Evolutionary conservation across 257 asterid genomes (phyloP).

Genomic region (Oldenlandia corymbosa): DNA sequence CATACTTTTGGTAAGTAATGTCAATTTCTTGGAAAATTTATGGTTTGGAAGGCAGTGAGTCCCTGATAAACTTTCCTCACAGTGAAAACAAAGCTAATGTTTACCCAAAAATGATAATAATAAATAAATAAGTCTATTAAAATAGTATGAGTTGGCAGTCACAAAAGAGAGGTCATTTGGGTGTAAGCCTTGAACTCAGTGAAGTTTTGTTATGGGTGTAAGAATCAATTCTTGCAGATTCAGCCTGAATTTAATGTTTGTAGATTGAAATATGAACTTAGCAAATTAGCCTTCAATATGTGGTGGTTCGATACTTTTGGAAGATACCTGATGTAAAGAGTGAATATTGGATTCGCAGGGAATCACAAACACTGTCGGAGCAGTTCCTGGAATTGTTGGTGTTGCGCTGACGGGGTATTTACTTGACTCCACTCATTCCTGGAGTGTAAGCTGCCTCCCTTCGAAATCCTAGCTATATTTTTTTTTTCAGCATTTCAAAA

Average conservation of each 20-base stretch:
- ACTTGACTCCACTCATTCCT: slow-evolving; percentile 91
- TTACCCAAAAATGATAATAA: too few relatives aligned
- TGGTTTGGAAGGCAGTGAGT: neutral
- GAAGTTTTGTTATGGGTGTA: neutral
- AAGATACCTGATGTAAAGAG: too few relatives aligned
- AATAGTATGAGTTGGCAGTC: neutral
- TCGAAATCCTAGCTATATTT: neutral
- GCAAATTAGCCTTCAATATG: neutral
- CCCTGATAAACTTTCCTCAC: neutral
- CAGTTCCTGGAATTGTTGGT: slow-evolving; percentile 91
- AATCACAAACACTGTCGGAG: slow-evolving; percentile 93
- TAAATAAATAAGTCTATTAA: neutral
- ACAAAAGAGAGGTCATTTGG: neutral
- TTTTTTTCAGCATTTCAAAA: neutral
- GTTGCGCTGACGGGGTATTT: slow-evolving; percentile 92
- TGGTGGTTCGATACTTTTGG: neutral
- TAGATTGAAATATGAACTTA: neutral
- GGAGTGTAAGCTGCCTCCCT: slow-evolving; percentile 64
- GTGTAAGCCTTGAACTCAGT: neutral
- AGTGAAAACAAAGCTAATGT: neutral
- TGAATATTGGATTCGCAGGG: slow-evolving; percentile 45
- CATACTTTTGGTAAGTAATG: slow-evolving; percentile 69
- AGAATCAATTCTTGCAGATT: neutral
- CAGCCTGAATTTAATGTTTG: neutral
- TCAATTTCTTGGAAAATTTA: neutral